Conservation (phyloP, 202 grass and related monocot genomes). For the Hordeum pubiflorum region DNA sequence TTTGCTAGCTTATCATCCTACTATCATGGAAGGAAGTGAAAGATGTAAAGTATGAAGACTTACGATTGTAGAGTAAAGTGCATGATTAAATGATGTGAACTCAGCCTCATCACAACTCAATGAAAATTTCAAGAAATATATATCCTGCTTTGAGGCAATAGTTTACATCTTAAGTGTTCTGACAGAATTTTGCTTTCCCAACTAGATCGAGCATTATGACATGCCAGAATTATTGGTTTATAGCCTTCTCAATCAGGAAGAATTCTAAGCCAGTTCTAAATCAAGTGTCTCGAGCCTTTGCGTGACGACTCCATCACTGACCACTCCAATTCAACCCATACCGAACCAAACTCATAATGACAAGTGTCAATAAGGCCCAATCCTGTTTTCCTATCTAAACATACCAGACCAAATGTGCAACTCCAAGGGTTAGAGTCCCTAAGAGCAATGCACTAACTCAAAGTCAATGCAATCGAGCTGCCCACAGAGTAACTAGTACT, state of each 20-base stretch:
- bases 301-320: neutral
- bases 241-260: neutral
- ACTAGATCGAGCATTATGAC: neutral
- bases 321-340: neutral
- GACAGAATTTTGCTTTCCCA: neutral
- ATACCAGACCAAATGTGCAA: neutral
- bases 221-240: neutral
- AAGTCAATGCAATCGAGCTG: constrained; percentile 13
- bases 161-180: neutral
- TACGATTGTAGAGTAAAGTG: neutral
- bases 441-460: constrained; percentile 26
- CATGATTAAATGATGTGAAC: neutral
- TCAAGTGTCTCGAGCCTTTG: neutral
- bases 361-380: neutral
- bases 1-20: neutral
- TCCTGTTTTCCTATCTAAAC: neutral
- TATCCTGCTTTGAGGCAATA: neutral
- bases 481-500: constrained; percentile 8
- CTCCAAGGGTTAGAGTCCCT: neutral
- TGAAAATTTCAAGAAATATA: neutral
- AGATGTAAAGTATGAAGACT: neutral
- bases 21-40: neutral
- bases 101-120: neutral
- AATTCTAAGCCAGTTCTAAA: neutral
- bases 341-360: neutral